These are phyloP conservation scores for Imleria badia DNA, from an alignment of 768 basidiomycete genomes.

Conservation along the genomic window DNA sequence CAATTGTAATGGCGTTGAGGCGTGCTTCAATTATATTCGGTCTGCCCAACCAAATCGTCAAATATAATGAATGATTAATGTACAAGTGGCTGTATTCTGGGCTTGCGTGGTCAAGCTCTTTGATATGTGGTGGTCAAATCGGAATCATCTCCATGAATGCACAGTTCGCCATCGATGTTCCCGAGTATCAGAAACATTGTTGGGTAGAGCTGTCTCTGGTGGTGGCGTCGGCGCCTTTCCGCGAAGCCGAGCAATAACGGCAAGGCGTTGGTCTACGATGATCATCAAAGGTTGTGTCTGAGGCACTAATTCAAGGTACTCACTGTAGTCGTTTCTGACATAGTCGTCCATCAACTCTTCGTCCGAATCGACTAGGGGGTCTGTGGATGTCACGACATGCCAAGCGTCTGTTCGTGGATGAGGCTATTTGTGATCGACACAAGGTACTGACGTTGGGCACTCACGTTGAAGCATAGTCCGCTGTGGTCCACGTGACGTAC, in stretches of 20 bases:
- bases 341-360: slow-evolving; percentile 68
- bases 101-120: not conserved
- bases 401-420: slow-evolving; percentile 58
- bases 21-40: not conserved
- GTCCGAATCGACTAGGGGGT: slow-evolving; percentile 72
- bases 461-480: slow-evolving; percentile 49
- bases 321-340: slow-evolving; percentile 64
- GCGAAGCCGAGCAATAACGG: slow-evolving; percentile 52
- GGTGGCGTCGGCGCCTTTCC: slow-evolving; percentile 51
- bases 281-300: not conserved
- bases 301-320: slow-evolving; percentile 23
- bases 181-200: slow-evolving; percentile 22
- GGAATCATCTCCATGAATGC: slow-evolving; percentile 32
- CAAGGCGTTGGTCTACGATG: slow-evolving; percentile 47
- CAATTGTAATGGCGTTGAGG: not conserved
- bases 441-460: slow-evolving; percentile 5
- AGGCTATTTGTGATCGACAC: not conserved
- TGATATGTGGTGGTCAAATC: not conserved
- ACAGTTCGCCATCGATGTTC: slow-evolving; percentile 39
- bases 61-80: slow-evolving; percentile 5
- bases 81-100: slow-evolving; percentile 3
- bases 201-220: slow-evolving; percentile 18
- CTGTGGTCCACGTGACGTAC: slow-evolving; percentile 27
- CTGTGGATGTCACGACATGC: slow-evolving; percentile 59
- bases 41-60: not conserved